Base-by-base conservation (phyloP, 352 stramenopile species). In the Globisporangium perplexum region DNA sequence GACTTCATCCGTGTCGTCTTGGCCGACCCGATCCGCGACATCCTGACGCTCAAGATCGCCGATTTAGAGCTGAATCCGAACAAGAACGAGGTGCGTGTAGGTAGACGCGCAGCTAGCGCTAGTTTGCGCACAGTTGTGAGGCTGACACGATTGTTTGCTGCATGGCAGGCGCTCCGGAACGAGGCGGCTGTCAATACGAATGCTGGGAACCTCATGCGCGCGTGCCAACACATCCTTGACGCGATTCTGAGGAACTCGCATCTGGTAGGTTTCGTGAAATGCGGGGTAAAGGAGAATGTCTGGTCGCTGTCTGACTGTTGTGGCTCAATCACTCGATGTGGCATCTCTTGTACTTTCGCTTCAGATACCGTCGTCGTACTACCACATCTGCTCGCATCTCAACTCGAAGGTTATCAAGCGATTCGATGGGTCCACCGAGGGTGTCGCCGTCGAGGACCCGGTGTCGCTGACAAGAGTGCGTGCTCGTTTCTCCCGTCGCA, bases 141-240 rank as follows among this genome's bases (percentile, higher is more conserved):
- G 17, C 18, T 35, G 30, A 18, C 23, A 4, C 15, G 15, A 17
- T 31, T 41, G 12, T 35, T 31, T 49, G 8, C 5, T 44, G 30
- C n/a, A n/a, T n/a, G 3, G 22, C 12, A 70, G 59, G 65, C 56
- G 23, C 48, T 79, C 7, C 69, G 71, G 23, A 57, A 78, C 22
- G 62, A 70, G 14, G 46, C 47, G 11, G 65, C 68, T 53, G 62
- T 69, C 2, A 48, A 62, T n/a, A 50, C 56, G 3, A 93, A 93
- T 24, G 85, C 85, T 4, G 69, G 70, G 0, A 93, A 92, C 50
- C 62, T 95, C 22, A 95, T 93, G 85, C 56, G 57, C n/a, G 73
- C 80, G 7, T 95, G 85, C 45, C 85, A 95, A 56, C 63, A 74
- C 18, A 87, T 95, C 36, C 73, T 95, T 20, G 79, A 95, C 49